phyloP scores from a whole-genome alignment of 148 eudicot species.

The Rhododendron ferrugineum region DNA sequence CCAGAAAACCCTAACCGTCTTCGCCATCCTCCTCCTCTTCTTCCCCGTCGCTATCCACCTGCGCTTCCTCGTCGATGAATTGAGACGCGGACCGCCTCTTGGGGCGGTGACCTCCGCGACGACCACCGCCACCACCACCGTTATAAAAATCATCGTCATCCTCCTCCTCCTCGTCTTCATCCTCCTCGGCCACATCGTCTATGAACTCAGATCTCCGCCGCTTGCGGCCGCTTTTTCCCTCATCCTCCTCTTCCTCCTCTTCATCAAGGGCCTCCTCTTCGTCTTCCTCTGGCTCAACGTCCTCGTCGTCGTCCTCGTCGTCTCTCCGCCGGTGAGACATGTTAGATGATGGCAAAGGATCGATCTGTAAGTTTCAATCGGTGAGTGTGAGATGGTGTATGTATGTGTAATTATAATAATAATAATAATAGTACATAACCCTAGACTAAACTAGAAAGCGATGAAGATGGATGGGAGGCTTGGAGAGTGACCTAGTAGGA shows the following conservation, averaged over 20 bases:
- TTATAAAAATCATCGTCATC: slow-evolving; percentile 18
- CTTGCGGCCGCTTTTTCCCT: slow-evolving; percentile 32
- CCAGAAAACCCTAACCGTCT: slow-evolving; percentile 54
- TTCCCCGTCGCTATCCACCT: slow-evolving; percentile 33
- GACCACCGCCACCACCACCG: slow-evolving; percentile 16
- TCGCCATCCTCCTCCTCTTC: slow-evolving; percentile 87
- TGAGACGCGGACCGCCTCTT: slow-evolving; percentile 24
- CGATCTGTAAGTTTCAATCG: neutral
- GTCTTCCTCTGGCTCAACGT: slow-evolving; percentile 44
- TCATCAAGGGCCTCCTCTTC: slow-evolving; percentile 35
- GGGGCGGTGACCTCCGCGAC: slow-evolving; percentile 12
- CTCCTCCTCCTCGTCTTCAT: slow-evolving; percentile 55
- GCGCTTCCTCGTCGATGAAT: slow-evolving; percentile 41
- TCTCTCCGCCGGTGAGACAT: slow-evolving; percentile 23
- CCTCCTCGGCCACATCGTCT: slow-evolving; percentile 75
- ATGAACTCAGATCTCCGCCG: slow-evolving; percentile 53
- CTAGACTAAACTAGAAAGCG: neutral
- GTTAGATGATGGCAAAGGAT: neutral
- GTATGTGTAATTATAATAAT: neutral
- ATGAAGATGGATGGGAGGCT: neutral
- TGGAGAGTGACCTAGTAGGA: neutral
- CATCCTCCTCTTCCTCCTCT: slow-evolving; percentile 42
- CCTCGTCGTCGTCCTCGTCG: slow-evolving; percentile 43
- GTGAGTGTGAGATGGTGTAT: neutral
- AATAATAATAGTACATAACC: neutral